Conservation (phyloP, 106 monocot species). For the Vanilla planifolia region DNA sequence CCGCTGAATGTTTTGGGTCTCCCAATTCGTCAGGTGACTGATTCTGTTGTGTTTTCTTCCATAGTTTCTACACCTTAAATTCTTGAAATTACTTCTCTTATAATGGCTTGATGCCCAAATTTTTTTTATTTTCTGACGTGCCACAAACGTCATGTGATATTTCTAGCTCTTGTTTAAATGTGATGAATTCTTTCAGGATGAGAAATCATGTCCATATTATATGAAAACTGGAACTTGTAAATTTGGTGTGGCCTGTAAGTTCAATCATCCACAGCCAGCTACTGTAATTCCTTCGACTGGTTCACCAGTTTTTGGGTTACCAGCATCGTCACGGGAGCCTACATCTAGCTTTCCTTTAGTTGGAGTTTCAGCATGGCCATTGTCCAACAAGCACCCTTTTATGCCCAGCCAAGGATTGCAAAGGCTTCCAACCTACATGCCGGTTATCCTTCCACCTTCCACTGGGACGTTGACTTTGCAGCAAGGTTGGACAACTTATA, state of each 20-base stretch:
- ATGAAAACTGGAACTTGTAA: constrained; percentile 68
- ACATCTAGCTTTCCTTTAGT: constrained; percentile 36
- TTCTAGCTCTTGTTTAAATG: not conserved
- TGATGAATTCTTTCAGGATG: constrained; percentile 31
- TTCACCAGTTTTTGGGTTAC: constrained; percentile 15
- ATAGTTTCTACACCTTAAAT: not conserved
- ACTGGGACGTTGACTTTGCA: constrained; percentile 35
- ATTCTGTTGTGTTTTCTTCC: not conserved
- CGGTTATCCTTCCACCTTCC: constrained; percentile 34
- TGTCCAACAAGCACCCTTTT: constrained; percentile 21
- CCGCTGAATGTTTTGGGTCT: constrained; percentile 48
- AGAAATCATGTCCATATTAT: constrained; percentile 57
- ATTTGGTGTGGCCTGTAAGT: constrained; percentile 57
- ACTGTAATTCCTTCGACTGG: constrained; percentile 19
- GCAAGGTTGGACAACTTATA: constrained; percentile 44
- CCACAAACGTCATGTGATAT: not conserved
- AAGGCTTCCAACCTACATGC: constrained; percentile 39
- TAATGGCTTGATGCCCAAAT: not conserved
- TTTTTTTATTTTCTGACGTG: not conserved
- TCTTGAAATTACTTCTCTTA: not conserved
- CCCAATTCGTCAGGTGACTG: constrained; percentile 57
- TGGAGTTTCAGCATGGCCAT: constrained; percentile 42
- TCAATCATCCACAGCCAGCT: constrained; percentile 62
- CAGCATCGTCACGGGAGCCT: constrained; percentile 20
- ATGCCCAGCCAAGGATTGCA: constrained; percentile 27